A percentile compares a stretch with the other conserved stretches of the same genome.
Conservation (phyloP, 495 filamentous ascomycete genomes). For the Trypethelium eluteriae region DNA sequence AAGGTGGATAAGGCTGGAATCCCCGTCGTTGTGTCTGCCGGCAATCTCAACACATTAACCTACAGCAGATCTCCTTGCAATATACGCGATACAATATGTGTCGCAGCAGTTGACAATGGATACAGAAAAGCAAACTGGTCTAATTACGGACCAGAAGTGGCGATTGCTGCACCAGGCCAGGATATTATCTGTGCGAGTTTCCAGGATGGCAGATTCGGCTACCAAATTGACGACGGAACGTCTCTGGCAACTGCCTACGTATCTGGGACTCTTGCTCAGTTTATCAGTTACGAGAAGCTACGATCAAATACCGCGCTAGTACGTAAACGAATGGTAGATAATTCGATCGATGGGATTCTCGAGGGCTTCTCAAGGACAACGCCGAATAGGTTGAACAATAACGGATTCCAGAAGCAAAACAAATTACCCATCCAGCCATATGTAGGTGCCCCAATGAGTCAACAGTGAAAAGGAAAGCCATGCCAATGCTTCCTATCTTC, state of each 20-base stretch:
- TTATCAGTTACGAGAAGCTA: conserved; percentile 6
- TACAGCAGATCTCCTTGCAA: not conserved
- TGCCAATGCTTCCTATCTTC: no score
- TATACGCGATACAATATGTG: not conserved
- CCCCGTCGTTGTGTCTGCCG: not conserved
- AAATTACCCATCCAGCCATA: not conserved
- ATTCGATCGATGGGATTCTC: not conserved
- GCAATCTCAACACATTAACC: not conserved
- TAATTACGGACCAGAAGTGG: not conserved
- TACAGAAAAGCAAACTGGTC: not conserved
- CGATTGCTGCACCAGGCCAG: not conserved
- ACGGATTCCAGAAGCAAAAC: not conserved
- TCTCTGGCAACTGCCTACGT: not conserved
- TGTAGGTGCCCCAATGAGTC: not conserved
- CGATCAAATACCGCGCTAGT: not conserved
- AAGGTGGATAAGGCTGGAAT: not conserved
- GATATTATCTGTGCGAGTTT: not conserved
- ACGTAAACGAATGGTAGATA: not conserved
- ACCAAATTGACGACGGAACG: not conserved
- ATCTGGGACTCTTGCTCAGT: not conserved
- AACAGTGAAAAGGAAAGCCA: no score
- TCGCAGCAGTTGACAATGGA: not conserved
- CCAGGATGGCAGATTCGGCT: not conserved
- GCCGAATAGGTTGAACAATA: not conserved
- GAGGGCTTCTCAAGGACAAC: not conserved